A percentile compares a stretch with the other conserved stretches of the same genome.
Evolutionary conservation across 495 filamentous ascomycete species (phyloP).

Genomic region (Neurospora sp.): DNA sequence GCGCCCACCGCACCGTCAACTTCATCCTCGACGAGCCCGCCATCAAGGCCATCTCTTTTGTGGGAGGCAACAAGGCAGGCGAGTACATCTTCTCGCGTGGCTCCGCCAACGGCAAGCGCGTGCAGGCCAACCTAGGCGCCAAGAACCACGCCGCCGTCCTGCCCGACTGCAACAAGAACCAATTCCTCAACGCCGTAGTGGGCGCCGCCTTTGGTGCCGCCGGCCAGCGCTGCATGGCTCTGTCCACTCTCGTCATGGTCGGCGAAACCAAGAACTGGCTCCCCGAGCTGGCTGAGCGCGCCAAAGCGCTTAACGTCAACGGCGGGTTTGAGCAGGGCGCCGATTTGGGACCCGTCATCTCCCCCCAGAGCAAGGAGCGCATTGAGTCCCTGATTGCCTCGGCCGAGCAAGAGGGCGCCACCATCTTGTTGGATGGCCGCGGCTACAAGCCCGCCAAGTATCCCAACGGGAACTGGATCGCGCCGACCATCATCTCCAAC

Average conservation of each 20-base stretch:
- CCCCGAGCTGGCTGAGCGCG: conserved; percentile 79
- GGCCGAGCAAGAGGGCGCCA: conserved; percentile 88
- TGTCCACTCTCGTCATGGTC: conserved; percentile 88
- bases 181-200: conserved; percentile 85
- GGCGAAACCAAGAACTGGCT: conserved; percentile 93
- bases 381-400: conserved; percentile 83
- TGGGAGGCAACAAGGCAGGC: conserved; percentile 91
- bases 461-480: conserved; percentile 93
- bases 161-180: conserved; percentile 97
- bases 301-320: conserved; percentile 81
- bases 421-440: conserved; percentile 86
- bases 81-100: conserved; percentile 94
- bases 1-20: conserved; percentile 81
- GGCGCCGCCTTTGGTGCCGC: conserved; percentile 96
- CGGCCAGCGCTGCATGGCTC: conserved; percentile 95
- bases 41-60: conserved; percentile 98
- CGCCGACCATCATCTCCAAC: conserved; percentile 88
- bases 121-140: conserved; percentile 96
- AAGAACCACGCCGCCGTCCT: conserved; percentile 98
- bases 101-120: conserved; percentile 80
- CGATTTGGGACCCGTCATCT: conserved; percentile 94
- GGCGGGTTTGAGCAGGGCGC: conserved; percentile 92
- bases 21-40: conserved; percentile 94
- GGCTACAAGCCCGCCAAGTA: conserved; percentile 85
- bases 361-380: conserved; percentile 78